Percentiles rank a stretch among this genome's conserved stretches.
These are phyloP conservation scores for Rosa chinensis DNA, from an alignment of 306 rosid species.

Conservation along the genomic window DNA sequence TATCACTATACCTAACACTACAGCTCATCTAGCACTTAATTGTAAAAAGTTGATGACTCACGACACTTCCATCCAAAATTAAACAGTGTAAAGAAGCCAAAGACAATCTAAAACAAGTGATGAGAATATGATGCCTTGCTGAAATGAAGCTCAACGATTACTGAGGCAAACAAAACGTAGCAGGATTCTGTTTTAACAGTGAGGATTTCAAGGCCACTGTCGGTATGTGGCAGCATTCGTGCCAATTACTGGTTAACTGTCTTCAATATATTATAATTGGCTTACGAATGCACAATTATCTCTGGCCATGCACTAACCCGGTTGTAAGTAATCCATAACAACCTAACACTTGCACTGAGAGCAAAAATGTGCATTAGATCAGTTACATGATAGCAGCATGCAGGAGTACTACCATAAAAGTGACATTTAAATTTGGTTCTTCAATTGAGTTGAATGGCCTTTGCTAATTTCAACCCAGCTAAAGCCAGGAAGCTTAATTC, in stretches of 20 bases:
- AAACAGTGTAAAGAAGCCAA: neutral
- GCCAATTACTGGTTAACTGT: neutral
- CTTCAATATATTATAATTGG: neutral
- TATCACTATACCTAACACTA: no score
- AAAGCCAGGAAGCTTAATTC: conserved; percentile 21
- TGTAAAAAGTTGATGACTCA: no score
- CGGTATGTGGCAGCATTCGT: neutral
- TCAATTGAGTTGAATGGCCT: neutral
- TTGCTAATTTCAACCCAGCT: conserved; percentile 28
- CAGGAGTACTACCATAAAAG: neutral
- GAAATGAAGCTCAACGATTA: neutral
- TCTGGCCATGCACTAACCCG: neutral
- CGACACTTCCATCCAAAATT: neutral
- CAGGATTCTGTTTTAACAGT: neutral
- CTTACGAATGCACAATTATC: neutral
- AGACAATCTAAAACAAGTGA: neutral
- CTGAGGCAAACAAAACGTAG: neutral
- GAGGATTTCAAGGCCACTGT: neutral
- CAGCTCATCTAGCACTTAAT: no score
- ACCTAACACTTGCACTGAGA: neutral
- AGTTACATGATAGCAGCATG: neutral
- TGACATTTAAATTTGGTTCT: neutral
- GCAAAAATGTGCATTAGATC: neutral
- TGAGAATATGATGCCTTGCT: neutral
- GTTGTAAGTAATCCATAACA: neutral